These are phyloP conservation scores for Apophysomyces sp. DNA, from an alignment of 371 early-diverging fungal genomes.

Conservation along the genomic window DNA sequence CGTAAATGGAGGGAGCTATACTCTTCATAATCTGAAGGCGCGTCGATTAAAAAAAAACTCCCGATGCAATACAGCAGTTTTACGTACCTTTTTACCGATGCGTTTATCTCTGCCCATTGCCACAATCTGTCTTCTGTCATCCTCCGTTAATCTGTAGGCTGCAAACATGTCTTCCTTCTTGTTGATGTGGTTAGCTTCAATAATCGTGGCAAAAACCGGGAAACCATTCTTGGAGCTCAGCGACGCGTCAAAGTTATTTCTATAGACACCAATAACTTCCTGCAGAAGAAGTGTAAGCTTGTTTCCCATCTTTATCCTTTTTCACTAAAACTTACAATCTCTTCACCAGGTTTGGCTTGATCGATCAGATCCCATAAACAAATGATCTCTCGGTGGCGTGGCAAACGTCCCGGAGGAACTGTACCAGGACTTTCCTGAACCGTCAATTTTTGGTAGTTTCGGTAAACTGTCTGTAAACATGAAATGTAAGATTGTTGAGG, in stretches of 20 bases:
- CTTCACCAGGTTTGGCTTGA: conserved; percentile 97
- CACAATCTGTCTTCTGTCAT: conserved; percentile 87
- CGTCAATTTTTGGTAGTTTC: conserved; percentile 98
- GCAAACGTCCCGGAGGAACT: conserved; percentile 97
- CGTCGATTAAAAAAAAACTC: not conserved
- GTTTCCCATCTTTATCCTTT: not conserved
- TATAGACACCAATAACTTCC: conserved; percentile 97
- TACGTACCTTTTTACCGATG: conserved; percentile 74
- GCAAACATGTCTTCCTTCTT: conserved; percentile 90
- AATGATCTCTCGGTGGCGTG: conserved; percentile 95
- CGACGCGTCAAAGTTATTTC: conserved; percentile 92
- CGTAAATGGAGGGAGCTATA: conserved; percentile 99
- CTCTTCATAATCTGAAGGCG: conserved; percentile 82
- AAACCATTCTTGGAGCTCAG: conserved; percentile 96
- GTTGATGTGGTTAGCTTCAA: conserved; percentile 93
- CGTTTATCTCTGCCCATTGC: conserved; percentile 78
- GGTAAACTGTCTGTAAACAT: conserved; percentile 82
- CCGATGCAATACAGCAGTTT: not conserved
- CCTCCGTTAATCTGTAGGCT: conserved; percentile 84
- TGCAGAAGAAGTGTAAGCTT: conserved; percentile 11
- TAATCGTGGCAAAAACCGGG: conserved; percentile 96
- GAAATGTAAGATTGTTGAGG: not conserved
- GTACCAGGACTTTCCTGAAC: conserved; percentile 98
- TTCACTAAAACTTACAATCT: conserved; percentile 65
- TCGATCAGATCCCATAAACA: conserved; percentile 98